Evolutionary conservation across 1,284 basidiomycete genomes (phyloP).

Genomic region (Grifola frondosa): DNA sequence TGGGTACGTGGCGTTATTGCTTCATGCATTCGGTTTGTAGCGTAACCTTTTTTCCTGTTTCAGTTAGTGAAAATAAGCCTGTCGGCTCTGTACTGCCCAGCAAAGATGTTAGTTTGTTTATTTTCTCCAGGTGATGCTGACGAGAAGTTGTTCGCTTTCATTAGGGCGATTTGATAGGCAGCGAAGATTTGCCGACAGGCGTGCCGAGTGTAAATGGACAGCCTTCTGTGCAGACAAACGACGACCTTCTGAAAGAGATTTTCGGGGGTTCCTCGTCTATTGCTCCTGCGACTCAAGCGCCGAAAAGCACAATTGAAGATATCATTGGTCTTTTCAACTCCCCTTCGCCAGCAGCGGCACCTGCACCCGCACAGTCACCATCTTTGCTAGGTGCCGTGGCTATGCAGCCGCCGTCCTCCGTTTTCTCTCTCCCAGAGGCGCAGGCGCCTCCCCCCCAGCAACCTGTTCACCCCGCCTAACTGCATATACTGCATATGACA

Average conservation of each 20-base stretch:
- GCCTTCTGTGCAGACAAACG: constrained; percentile 64
- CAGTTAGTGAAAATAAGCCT: constrained; percentile 91
- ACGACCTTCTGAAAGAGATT: constrained; percentile 92
- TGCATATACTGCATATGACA: constrained; percentile 87
- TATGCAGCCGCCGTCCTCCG: constrained; percentile 25
- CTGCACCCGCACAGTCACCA: constrained; percentile 25
- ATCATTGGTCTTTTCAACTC: constrained; percentile 89
- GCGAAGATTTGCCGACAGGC: too few relatives aligned
- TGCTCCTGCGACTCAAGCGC: constrained; percentile 43
- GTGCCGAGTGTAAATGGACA: constrained; percentile 33
- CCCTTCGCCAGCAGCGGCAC: constrained; percentile 33
- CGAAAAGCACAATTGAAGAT: constrained; percentile 76
- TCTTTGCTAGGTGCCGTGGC: constrained; percentile 22
- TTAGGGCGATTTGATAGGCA: constrained; percentile 71
- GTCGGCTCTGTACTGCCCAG: constrained; percentile 84
- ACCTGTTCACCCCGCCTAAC: constrained; percentile 55
- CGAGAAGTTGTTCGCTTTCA: too few relatives aligned
- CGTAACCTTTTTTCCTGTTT: not conserved
- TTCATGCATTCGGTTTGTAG: not conserved
- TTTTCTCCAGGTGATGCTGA: too few relatives aligned
- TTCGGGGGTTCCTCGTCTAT: constrained; percentile 67
- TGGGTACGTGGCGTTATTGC: constrained; percentile 54
- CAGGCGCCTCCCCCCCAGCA: constrained; percentile 37
- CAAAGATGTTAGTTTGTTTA: constrained; percentile 56
- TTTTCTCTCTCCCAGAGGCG: constrained; percentile 37